Evolutionary conservation across 1,139 yeast species (phyloP).

Genomic region (Hansenula lynferdii): DNA sequence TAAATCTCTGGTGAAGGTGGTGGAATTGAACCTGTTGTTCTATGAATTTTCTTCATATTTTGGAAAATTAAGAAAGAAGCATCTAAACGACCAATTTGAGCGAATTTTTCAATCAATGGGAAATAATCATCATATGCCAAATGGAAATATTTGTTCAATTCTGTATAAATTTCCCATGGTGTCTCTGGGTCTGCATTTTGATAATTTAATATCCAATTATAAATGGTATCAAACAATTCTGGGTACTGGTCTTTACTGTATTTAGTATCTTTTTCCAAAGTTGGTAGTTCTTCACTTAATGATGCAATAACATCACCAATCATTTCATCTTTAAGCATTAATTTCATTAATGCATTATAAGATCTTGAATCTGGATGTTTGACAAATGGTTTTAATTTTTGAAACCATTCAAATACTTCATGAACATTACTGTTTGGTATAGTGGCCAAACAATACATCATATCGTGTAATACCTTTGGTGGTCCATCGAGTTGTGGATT

Average conservation of each 20-base stretch:
- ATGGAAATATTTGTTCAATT: constrained; percentile 51
- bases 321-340: constrained; percentile 43
- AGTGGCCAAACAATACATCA: constrained; percentile 12
- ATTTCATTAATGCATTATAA: constrained; percentile 40
- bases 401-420: constrained; percentile 27
- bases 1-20: constrained; percentile 69
- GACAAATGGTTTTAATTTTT: constrained; percentile 32
- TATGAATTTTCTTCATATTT: constrained; percentile 52
- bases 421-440: constrained; percentile 23
- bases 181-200: constrained; percentile 42
- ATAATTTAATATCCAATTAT: constrained; percentile 40
- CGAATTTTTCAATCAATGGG: constrained; percentile 55
- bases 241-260: constrained; percentile 24
- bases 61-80: constrained; percentile 64
- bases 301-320: constrained; percentile 57
- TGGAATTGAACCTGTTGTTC: constrained; percentile 48
- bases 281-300: constrained; percentile 55
- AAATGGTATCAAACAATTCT: constrained; percentile 37
- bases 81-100: constrained; percentile 48
- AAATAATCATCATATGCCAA: constrained; percentile 59
- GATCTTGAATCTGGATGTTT: constrained; percentile 37
- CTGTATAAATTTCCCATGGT: constrained; percentile 63
- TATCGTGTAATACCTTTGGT: constrained; percentile 23
- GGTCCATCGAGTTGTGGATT: constrained; percentile 18
- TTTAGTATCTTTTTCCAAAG: constrained; percentile 32